Evolutionary conservation across 768 basidiomycete species (phyloP).

Genomic region (Pleurotus citrinopileatus): DNA sequence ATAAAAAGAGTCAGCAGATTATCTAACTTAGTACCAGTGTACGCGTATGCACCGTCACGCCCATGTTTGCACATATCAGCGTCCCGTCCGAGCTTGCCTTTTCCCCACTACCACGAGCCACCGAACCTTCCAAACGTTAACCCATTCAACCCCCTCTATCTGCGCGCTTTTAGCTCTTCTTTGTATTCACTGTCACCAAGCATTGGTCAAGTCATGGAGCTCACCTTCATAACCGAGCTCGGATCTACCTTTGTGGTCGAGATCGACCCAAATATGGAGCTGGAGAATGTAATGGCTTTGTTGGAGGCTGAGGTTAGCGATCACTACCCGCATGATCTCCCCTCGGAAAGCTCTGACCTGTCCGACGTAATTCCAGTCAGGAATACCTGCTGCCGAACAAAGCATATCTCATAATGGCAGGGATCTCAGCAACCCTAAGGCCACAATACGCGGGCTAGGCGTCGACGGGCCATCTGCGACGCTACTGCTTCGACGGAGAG

Average conservation of each 20-base stretch:
- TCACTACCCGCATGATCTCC: conserved; percentile 1
- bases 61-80: background rate
- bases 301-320: conserved; percentile 91
- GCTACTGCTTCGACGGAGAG: conserved; percentile 66
- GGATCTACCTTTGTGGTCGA: conserved; percentile 70
- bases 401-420: conserved; percentile 64
- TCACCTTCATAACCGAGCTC: conserved; percentile 70
- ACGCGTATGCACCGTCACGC: conserved; percentile 1
- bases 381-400: conserved; percentile 70
- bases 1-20: conserved; percentile 4
- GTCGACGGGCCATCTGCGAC: conserved; percentile 58
- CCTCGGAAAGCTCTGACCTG: background rate
- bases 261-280: conserved; percentile 86
- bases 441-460: conserved; percentile 66
- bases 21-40: conserved; percentile 2
- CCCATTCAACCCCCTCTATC: conserved; percentile 9
- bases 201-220: conserved; percentile 47
- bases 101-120: background rate
- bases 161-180: conserved; percentile 7
- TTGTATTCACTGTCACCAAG: conserved; percentile 11
- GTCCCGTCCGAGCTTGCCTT: background rate
- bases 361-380: conserved; percentile 48
- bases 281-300: conserved; percentile 90
- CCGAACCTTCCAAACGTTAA: background rate
- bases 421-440: conserved; percentile 62